Percentiles rank a stretch among this genome's conserved stretches.
phyloP scores from a whole-genome alignment of 257 asterid genomes.

The Asclepias syriaca region DNA sequence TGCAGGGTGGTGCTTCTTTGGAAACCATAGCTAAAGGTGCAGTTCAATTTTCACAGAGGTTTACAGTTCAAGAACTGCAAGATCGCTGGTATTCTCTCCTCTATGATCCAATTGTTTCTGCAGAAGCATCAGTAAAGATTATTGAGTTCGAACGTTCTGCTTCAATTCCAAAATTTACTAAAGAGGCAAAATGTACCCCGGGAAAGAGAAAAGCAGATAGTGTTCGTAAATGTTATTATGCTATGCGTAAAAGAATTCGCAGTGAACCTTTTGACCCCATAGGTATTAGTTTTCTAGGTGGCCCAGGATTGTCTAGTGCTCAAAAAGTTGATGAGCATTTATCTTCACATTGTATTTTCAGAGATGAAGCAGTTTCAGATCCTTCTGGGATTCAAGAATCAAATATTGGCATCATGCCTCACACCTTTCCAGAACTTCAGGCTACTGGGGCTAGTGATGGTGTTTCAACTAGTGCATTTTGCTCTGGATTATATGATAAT shows the following conservation, averaged over 20 bases:
- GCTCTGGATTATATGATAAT: slow-evolving; percentile 22
- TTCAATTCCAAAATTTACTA: slow-evolving; percentile 26
- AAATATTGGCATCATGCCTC: slow-evolving; percentile 12
- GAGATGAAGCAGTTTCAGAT: slow-evolving; percentile 27
- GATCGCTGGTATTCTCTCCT: slow-evolving; percentile 82
- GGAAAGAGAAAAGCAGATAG: slow-evolving; percentile 59
- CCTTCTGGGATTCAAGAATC: slow-evolving; percentile 36
- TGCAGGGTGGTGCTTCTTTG: slow-evolving; percentile 81
- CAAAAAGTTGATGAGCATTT: slow-evolving; percentile 26
- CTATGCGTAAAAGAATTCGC: slow-evolving; percentile 63
- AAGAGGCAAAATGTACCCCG: slow-evolving; percentile 27
- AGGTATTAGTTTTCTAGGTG: slow-evolving; percentile 32
- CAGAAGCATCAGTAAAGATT: slow-evolving; percentile 53
- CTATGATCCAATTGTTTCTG: slow-evolving; percentile 62
- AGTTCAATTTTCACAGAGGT: slow-evolving; percentile 64
- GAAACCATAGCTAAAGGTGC: slow-evolving; percentile 88
- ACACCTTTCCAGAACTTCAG: slow-evolving; percentile 25
- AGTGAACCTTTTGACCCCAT: slow-evolving; percentile 34
- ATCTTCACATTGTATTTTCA: slow-evolving; percentile 25
- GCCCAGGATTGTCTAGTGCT: slow-evolving; percentile 21
- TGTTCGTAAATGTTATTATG: slow-evolving; percentile 47
- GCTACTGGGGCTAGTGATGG: slow-evolving; percentile 21
- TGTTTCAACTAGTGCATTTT: slow-evolving; percentile 18
- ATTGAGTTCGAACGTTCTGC: slow-evolving; percentile 37
- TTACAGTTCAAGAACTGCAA: slow-evolving; percentile 52